Base-by-base conservation (phyloP, 768 basidiomycete species). In the Amanita polypyramis region DNA sequence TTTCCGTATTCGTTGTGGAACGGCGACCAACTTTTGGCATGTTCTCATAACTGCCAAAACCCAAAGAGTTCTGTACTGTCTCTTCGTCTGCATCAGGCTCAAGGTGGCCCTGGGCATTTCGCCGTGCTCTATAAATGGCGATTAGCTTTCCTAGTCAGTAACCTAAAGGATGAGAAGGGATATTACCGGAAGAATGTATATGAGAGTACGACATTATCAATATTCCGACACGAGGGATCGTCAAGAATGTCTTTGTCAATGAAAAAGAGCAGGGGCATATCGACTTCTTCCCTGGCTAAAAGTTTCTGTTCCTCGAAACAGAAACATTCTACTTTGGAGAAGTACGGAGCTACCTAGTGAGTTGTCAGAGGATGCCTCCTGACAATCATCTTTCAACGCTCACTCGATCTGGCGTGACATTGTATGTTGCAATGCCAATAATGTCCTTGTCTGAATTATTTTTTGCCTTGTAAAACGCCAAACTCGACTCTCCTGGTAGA, bases 241-340 rank as follows among this genome's bases (percentile, higher is more conserved):
- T 99, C 94, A 32, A 94, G 71, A 47, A 96, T 82, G 61, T 98
- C 96, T 54, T 91, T 88, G 70, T 99, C 96, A 56, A 99, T 95
- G 72, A 99, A 99, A 70, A 99, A 99, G 48, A 99, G 76, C 15
- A 99, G 74, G 2, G 96, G 96, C 77, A 99, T 90, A 65, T 99
- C 96, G 29, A 99, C 87, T 65, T 97, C 93, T 67, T 99, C 96
- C 23, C 85, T 84, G 0, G 94, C 93, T 20, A 96, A 70, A 8
- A 99, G 77, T 56, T 83, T 87, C 65, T 99, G 96, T 62, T 99
- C 96, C 63, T 99, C 96, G 56, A 99, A 99, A 65, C 96, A 99
- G 71, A 99, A 99, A 56, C 96, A 99, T 64, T 99, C 96, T 10
- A 99, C 92, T 69, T 99, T 99, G 43, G 94, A 92, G 60, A 99